phyloP scores from a whole-genome alignment of 2,329 filamentous ascomycete genomes.

The Coniochaeta prunicola region DNA sequence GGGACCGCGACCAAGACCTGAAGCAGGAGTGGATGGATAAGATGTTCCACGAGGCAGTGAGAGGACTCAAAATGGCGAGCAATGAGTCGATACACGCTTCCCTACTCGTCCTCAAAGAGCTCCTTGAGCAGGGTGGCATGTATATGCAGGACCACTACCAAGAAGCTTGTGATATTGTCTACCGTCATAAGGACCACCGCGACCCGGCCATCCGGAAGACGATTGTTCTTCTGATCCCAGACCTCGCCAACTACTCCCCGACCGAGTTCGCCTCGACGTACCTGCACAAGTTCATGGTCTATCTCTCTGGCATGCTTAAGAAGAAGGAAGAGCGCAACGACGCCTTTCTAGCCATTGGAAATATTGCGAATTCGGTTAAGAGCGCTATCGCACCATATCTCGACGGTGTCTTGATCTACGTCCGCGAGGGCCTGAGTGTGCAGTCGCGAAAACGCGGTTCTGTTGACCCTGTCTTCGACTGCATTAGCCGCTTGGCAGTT shows the following conservation, averaged over 20 bases:
- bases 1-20: constrained; percentile 82
- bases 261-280: constrained; percentile 82
- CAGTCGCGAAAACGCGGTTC: constrained; percentile 62
- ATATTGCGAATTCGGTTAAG: constrained; percentile 92
- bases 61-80: constrained; percentile 71
- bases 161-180: constrained; percentile 86
- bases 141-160: constrained; percentile 96
- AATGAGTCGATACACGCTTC: constrained; percentile 92
- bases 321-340: constrained; percentile 91
- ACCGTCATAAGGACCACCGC: constrained; percentile 86
- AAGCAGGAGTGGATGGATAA: constrained; percentile 83
- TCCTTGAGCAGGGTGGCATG: constrained; percentile 93
- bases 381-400: constrained; percentile 93
- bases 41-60: constrained; percentile 79
- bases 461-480: constrained; percentile 84
- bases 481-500: constrained; percentile 91
- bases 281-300: constrained; percentile 94
- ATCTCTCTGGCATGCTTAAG: constrained; percentile 87
- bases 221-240: constrained; percentile 84
- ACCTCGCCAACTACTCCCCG: constrained; percentile 86
- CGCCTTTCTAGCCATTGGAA: constrained; percentile 91
- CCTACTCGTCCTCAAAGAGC: constrained; percentile 82
- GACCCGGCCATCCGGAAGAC: constrained; percentile 84
- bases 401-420: constrained; percentile 87
- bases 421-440: constrained; percentile 79